These are phyloP conservation scores for Cubamyces lactineus DNA, from an alignment of 768 basidiomycete genomes.

Conservation along the genomic window DNA sequence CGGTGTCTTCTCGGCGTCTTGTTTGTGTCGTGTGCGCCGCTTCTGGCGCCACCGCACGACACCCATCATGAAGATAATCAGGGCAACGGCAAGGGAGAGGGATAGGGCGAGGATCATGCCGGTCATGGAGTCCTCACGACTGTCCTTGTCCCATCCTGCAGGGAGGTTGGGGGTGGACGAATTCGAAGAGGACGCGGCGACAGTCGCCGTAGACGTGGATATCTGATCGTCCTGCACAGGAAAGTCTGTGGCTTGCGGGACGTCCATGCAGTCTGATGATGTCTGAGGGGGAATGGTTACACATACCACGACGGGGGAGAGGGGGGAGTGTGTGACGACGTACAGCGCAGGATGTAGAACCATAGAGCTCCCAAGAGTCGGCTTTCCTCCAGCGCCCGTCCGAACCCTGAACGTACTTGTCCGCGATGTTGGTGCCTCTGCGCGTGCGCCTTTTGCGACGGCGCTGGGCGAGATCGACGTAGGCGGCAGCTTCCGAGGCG, in stretches of 20 bases:
- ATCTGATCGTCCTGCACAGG: conserved; percentile 54
- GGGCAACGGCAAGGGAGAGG: conserved; percentile 62
- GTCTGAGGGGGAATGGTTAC: conserved; percentile 14
- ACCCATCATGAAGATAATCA: conserved; percentile 61
- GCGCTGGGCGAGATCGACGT: conserved; percentile 9
- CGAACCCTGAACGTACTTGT: conserved; percentile 52
- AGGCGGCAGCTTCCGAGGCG: conserved; percentile 7
- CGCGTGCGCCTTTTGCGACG: conserved; percentile 19
- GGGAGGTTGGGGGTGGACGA: conserved; percentile 20
- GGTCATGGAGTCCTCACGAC: conserved; percentile 27
- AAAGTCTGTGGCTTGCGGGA: conserved; percentile 37
- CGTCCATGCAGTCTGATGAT: conserved; percentile 28
- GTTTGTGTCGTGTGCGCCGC: conserved; percentile 38
- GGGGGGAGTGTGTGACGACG: conserved; percentile 32
- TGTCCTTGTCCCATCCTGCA: conserved; percentile 28
- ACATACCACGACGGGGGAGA: conserved; percentile 1
- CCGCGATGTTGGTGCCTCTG: conserved; percentile 44
- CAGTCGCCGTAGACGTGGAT: conserved; percentile 8
- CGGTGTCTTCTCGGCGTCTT: conserved; percentile 54
- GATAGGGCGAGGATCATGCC: conserved; percentile 53
- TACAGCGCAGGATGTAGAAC: conserved; percentile 67
- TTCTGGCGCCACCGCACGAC: conserved; percentile 64
- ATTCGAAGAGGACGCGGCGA: conserved; percentile 43
- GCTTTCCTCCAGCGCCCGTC: conserved; percentile 65
- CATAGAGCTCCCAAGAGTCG: conserved; percentile 62